Base-by-base conservation (phyloP, 805 yeast genomes). In the Kazachstania kunashirensis region DNA sequence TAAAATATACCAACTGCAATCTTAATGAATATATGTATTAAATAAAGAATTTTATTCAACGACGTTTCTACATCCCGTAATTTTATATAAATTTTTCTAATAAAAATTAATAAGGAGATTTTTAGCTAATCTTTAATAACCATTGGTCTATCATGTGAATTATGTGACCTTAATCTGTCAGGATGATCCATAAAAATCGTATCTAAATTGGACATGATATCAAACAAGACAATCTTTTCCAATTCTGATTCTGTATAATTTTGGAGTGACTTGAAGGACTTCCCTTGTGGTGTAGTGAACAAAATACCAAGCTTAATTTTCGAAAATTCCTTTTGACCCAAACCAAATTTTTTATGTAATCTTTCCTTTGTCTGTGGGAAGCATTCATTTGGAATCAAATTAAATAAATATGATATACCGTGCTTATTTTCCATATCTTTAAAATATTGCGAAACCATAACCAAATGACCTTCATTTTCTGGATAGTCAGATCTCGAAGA, bases 141-240 rank as follows among this genome's bases (percentile, higher is more conserved):
- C 57, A 77, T 77, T 15, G 82, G 78, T 38, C 77, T 70, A 50
- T 73, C 77, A 42, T 66, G 67, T 6, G 71, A 52, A 5, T 63
- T 67, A 37, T 72, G 68, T 41, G 78, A 68, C n/a, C 77, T 70
- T 29, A 77, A 65, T 51, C 92, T 73, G 54, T 85, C 96, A 1
- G 92, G 86, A 51, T 84, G 95, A 53, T 92, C 96, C 53, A 92
- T 65, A 19, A 88, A 94, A 35, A 92, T 62, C 23, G 66, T 68
- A 40, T 73, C 78, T 31, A 65, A 65, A 8, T 65, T 63, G 13
- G 64, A 58, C 40, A 78, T 53, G 29, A 70, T 70, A 37, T 77
- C 78, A 53, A 65, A 80, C 13, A 86, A 61, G 5, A 70, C 64
- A 30, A 72, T 45, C 18, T 44, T 49, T 12, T 49, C 44, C 12